These are phyloP conservation scores for Neonothopanus nambi DNA, from an alignment of 1,284 basidiomycete genomes.

Conservation along the genomic window DNA sequence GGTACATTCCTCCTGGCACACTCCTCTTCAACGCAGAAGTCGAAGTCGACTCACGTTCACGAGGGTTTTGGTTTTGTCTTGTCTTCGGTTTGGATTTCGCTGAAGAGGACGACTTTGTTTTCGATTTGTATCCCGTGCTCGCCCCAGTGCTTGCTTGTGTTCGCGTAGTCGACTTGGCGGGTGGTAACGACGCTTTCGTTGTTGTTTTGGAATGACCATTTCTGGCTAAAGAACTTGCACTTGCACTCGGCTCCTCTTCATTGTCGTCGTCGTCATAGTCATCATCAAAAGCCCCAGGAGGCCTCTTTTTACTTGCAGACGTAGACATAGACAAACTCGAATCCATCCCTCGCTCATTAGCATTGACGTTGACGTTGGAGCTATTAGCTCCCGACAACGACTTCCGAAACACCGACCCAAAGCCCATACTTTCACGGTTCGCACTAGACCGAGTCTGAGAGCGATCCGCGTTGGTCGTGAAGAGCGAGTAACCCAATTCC, in stretches of 20 bases:
- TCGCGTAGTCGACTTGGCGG: background rate
- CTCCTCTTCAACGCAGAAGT: conserved; percentile 34
- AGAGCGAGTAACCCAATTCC: conserved; percentile 18
- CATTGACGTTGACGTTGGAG: conserved; percentile 10
- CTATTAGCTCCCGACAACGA: background rate
- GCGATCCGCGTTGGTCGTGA: conserved; percentile 1
- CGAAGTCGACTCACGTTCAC: conserved; percentile 20
- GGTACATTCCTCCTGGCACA: conserved; percentile 56
- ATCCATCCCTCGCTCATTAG: conserved; percentile 23
- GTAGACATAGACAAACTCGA: conserved; percentile 18
- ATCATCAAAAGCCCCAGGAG: conserved; percentile 41
- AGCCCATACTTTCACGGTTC: conserved; percentile 1
- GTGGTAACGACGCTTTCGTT: too few species aligned
- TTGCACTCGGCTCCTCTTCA: conserved; percentile 6
- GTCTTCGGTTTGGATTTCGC: conserved; percentile 20
- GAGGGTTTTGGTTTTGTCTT: conserved; percentile 14
- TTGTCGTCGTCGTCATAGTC: conserved; percentile 35
- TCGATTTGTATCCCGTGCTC: background rate
- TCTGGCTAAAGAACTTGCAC: too few species aligned
- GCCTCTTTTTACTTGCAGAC: conserved; percentile 24
- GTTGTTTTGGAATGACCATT: too few species aligned
- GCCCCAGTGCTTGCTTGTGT: background rate
- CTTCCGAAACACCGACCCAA: background rate
- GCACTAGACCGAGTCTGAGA: background rate
- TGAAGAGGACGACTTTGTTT: conserved; percentile 15